Conservation (phyloP, 345 rosid genomes). For the Pseudoturritis turrita region DNA sequence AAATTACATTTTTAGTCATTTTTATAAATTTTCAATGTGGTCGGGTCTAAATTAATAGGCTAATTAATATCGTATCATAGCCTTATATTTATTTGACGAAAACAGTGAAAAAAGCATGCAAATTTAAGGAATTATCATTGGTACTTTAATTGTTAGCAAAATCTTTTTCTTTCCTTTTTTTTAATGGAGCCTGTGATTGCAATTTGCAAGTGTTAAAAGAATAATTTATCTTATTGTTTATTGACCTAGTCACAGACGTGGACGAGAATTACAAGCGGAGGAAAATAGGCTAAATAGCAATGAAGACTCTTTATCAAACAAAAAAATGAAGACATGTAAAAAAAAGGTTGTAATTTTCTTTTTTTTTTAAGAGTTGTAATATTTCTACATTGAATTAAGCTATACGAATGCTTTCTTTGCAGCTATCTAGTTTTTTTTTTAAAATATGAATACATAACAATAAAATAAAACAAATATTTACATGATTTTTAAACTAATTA, state of each 20-base stretch:
- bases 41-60: not conserved
- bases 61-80: not conserved
- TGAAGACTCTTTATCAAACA: too few species aligned
- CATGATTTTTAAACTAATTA: not conserved
- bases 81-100: not conserved
- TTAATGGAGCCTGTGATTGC: constrained; percentile 12
- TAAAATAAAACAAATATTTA: not conserved
- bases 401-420: not conserved
- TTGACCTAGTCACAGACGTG: constrained; percentile 26
- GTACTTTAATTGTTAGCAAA: constrained; percentile 22
- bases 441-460: not conserved
- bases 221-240: not conserved
- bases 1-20: not conserved
- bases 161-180: constrained; percentile 15
- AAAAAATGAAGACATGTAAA: constrained; percentile 7
- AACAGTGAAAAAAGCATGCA: constrained; percentile 5
- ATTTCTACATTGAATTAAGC: not conserved
- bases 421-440: not conserved
- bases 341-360: not conserved
- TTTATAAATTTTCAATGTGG: not conserved
- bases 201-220: constrained; percentile 13
- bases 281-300: not conserved
- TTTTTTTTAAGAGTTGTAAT: not conserved
- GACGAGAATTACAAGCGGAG: not conserved
- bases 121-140: constrained; percentile 5